Evolutionary conservation across 441 rosid genomes (phyloP).

Genomic region (Cnidoscolus chayamansa): DNA sequence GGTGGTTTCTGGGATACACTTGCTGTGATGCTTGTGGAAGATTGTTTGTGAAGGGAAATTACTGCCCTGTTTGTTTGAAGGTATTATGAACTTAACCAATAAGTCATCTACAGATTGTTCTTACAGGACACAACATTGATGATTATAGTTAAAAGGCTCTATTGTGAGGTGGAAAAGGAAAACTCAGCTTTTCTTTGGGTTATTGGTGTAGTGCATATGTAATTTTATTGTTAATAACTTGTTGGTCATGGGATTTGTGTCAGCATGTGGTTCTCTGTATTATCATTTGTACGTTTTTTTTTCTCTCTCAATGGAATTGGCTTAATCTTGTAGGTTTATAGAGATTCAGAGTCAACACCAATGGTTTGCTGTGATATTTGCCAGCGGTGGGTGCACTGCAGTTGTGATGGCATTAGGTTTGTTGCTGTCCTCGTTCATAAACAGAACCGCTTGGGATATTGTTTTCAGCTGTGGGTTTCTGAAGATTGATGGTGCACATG

Average conservation of each 20-base stretch:
- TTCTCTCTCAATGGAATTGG: not conserved
- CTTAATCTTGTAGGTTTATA: constrained; percentile 60
- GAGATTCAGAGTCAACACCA: constrained; percentile 98
- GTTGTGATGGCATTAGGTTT: constrained; percentile 95
- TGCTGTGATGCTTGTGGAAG: constrained; percentile 99
- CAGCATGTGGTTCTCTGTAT: not conserved
- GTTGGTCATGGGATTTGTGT: not conserved
- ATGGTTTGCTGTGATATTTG: constrained; percentile 99
- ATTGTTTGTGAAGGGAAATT: constrained; percentile 95
- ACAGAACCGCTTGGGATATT: constrained; percentile 8
- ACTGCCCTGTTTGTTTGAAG: constrained; percentile 97
- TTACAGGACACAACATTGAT: not conserved
- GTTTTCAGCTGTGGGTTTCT: constrained; percentile 2
- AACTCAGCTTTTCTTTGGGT: not conserved
- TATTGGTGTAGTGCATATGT: not conserved
- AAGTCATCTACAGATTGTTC: no score
- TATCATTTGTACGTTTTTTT: not conserved
- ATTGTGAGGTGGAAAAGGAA: not conserved
- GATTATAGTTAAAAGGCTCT: constrained; percentile 6
- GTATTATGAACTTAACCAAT: constrained; percentile 33
- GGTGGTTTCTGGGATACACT: constrained; percentile 98
- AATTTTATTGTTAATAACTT: not conserved
- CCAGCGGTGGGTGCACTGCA: constrained; percentile 98
- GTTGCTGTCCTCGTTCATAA: constrained; percentile 19
- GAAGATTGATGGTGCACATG: constrained; percentile 2